These are phyloP conservation scores for Aspergillus avenaceus DNA, from an alignment of 495 filamentous ascomycete species.

Conservation along the genomic window DNA sequence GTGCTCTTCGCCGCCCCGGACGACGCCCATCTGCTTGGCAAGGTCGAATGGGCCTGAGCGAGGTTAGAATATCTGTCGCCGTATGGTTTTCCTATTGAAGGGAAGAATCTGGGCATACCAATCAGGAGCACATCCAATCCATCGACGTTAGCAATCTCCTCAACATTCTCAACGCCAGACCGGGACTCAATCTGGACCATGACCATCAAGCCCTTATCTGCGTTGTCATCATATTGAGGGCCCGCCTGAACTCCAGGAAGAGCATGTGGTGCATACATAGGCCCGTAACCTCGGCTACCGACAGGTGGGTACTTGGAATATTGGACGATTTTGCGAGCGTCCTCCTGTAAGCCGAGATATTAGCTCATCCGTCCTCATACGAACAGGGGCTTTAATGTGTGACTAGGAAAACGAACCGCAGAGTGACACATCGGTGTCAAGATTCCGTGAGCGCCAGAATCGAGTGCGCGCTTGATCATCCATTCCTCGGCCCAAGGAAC, in stretches of 20 bases:
- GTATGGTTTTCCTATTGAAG: no score
- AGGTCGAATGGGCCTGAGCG: constrained; percentile 53
- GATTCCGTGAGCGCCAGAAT: constrained; percentile 65
- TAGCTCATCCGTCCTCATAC: no score
- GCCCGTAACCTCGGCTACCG: constrained; percentile 62
- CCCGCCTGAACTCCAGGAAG: constrained; percentile 38
- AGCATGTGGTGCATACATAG: constrained; percentile 49
- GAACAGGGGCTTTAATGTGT: no score
- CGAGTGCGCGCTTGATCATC: constrained; percentile 74
- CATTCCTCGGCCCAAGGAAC: constrained; percentile 61
- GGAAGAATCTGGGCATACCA: constrained; percentile 11
- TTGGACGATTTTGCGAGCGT: constrained; percentile 55
- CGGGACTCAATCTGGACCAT: constrained; percentile 47
- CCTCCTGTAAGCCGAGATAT: constrained; percentile 34
- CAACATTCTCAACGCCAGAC: constrained; percentile 43
- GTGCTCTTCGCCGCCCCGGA: constrained; percentile 35
- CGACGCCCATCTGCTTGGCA: constrained; percentile 34
- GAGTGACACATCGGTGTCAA: constrained; percentile 40
- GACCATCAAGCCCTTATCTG: constrained; percentile 32
- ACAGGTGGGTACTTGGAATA: constrained; percentile 64
- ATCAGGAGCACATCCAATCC: constrained; percentile 44
- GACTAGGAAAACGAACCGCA: constrained; percentile 18
- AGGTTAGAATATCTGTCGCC: background rate
- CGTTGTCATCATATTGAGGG: constrained; percentile 29
- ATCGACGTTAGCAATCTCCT: constrained; percentile 44